phyloP scores from a whole-genome alignment of 1,284 basidiomycete species.

The Austroboletus niveus region DNA sequence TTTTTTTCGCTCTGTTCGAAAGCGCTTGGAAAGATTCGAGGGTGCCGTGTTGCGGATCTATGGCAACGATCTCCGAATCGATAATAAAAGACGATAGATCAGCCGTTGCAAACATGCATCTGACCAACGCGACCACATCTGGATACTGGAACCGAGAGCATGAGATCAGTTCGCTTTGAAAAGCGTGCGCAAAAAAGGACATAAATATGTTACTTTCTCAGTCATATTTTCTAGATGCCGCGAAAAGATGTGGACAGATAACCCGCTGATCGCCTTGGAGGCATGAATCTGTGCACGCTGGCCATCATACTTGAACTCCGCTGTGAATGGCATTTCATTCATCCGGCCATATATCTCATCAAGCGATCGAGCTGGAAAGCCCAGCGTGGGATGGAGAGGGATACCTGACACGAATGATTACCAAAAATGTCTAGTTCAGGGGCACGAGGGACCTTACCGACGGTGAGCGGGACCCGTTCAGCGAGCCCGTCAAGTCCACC shows the following conservation, averaged over 20 bases:
- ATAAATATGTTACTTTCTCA: constrained; percentile 53
- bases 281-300: constrained; percentile 87
- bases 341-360: constrained; percentile 80
- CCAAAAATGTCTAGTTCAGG: constrained; percentile 12
- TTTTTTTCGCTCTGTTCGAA: constrained; percentile 82
- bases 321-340: constrained; percentile 65
- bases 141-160: constrained; percentile 66
- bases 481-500: constrained; percentile 60
- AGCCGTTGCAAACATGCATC: constrained; percentile 44
- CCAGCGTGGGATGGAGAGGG: constrained; percentile 70
- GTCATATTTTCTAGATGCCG: constrained; percentile 94
- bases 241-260: constrained; percentile 76
- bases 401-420: constrained; percentile 46
- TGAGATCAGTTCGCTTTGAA: constrained; percentile 9
- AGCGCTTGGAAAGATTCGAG: constrained; percentile 85
- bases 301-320: constrained; percentile 86
- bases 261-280: constrained; percentile 41
- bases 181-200: constrained; percentile 5
- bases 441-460: constrained; percentile 57
- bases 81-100: constrained; percentile 76
- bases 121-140: constrained; percentile 69
- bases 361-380: constrained; percentile 83
- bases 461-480: constrained; percentile 67
- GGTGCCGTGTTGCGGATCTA: constrained; percentile 63
- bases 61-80: constrained; percentile 82